A percentile compares a stretch with the other conserved stretches of the same genome.
phyloP scores from a whole-genome alignment of 129 eudicot species.

The Solidago caesia region DNA sequence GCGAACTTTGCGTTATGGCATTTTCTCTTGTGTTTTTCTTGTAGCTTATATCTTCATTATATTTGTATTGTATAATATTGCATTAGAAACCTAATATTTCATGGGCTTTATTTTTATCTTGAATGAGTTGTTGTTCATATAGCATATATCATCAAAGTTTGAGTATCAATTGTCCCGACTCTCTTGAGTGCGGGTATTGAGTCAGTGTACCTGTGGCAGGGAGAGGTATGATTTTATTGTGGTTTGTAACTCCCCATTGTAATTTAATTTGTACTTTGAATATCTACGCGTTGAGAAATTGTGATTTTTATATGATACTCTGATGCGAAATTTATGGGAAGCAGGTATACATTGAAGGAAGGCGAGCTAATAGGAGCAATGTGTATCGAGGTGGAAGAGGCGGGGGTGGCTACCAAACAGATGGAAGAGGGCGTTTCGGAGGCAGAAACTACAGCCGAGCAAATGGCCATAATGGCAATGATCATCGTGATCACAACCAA shows the following conservation, averaged over 20 bases:
- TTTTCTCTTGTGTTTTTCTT: background rate
- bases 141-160: constrained; percentile 6
- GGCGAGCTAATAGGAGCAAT: constrained; percentile 70
- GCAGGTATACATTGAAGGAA: constrained; percentile 75
- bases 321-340: constrained; percentile 56
- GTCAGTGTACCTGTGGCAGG: constrained; percentile 89
- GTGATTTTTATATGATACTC: background rate
- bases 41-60: background rate
- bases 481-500: constrained; percentile 46
- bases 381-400: constrained; percentile 83
- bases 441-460: constrained; percentile 42
- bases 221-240: constrained; percentile 58
- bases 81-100: background rate
- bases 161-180: background rate
- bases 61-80: background rate
- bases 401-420: constrained; percentile 58
- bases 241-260: no score
- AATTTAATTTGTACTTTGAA: background rate
- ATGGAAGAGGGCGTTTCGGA: constrained; percentile 63
- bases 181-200: constrained; percentile 66
- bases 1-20: background rate
- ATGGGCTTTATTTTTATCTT: background rate
- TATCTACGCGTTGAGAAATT: background rate
- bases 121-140: background rate
- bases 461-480: constrained; percentile 46